Evolutionary conservation across 306 rosid species (phyloP).

Genomic region (Biancaea sappan): DNA sequence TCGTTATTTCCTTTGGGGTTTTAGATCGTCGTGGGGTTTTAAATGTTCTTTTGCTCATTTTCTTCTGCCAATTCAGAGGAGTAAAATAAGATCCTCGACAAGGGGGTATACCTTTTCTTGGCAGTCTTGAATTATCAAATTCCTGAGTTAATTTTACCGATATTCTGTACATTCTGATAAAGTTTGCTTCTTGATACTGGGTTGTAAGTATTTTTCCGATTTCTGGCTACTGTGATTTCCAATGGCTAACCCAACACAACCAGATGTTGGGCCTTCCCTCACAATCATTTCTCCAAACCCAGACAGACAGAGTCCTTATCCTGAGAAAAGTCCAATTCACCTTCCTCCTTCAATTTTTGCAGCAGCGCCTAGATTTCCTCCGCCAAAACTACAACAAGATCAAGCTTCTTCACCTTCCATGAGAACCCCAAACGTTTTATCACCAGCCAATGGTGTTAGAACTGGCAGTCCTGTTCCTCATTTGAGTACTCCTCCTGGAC

Average conservation of each 20-base stretch:
- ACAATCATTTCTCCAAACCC: conserved; percentile 45
- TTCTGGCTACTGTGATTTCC: conserved; percentile 26
- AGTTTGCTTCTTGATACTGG: conserved; percentile 43
- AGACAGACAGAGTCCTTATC: conserved; percentile 47
- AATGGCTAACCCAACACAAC: conserved; percentile 76
- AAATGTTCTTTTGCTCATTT: conserved; percentile 11
- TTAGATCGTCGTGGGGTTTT: conserved; percentile 43
- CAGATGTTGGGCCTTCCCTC: conserved; percentile 60
- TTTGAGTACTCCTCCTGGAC: conserved; percentile 97
- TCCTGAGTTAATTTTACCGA: conserved; percentile 10
- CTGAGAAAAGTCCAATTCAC: conserved; percentile 50
- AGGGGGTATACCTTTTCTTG: conserved; percentile 33
- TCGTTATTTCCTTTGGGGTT: conserved; percentile 28
- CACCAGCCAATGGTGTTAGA: conserved; percentile 71
- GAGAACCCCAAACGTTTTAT: conserved; percentile 45
- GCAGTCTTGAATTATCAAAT: conserved; percentile 22
- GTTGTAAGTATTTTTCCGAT: conserved; percentile 26
- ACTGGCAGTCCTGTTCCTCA: conserved; percentile 74
- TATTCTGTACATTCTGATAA: conserved; percentile 35
- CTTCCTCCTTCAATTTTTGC: conserved; percentile 51
- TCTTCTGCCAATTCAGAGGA: conserved; percentile 24
- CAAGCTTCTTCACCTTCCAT: conserved; percentile 56
- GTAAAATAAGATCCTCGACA: conserved; percentile 35
- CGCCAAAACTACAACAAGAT: conserved; percentile 69
- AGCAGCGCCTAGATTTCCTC: conserved; percentile 53